Base-by-base conservation (phyloP, 2,329 filamentous ascomycete genomes). In the Ascochyta clinopodiicola region DNA sequence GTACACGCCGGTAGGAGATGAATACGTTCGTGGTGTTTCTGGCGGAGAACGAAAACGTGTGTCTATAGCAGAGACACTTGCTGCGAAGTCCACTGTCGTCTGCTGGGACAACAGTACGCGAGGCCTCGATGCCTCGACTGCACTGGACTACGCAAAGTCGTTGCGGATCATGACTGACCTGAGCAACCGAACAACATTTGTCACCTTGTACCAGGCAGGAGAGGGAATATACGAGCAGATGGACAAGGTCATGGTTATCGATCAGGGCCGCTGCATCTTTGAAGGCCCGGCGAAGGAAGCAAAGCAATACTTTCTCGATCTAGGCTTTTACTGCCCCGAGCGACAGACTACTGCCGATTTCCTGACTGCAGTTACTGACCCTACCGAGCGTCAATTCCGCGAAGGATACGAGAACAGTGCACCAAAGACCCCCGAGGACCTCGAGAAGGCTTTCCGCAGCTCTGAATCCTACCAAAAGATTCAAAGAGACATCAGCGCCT, bases 101-200 rank as follows among this genome's bases (percentile, higher is more conserved):
- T 88, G 87, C 59, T 93, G 89, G 88, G 90, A 94, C 64, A 94
- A 94, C 72, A 88, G 85, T 0, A 94, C 90, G 0, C 81, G 90
- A 43, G 91, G 91, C n/a, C 79, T 94, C 0, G 90, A 95, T 69
- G 88, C 89, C 1, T 90, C 87, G 1, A 93, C 90, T 0, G 91
- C 90, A 4, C 80, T 93, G 4, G 90, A 93, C 67, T 94, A 91
- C 64, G 88, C 87, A 9, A 88, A 87, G 69, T 90, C 88, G 1
- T 80, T 96, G 1, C 87, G 91, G 2, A 87, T 92, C 55, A 90
- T 92, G 85, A 93, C 91, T 3, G 88, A 92, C 58, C 84, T 92
- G 57, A 87, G 84, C 67, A 86, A 90, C 62, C 84, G 87, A 7
- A 90, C 88, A 0, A 89, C 86, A 0, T 80, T 89, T 15, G 88